These are phyloP conservation scores for Asterophora lycoperdoides DNA, from an alignment of 768 basidiomycete genomes.

Conservation along the genomic window DNA sequence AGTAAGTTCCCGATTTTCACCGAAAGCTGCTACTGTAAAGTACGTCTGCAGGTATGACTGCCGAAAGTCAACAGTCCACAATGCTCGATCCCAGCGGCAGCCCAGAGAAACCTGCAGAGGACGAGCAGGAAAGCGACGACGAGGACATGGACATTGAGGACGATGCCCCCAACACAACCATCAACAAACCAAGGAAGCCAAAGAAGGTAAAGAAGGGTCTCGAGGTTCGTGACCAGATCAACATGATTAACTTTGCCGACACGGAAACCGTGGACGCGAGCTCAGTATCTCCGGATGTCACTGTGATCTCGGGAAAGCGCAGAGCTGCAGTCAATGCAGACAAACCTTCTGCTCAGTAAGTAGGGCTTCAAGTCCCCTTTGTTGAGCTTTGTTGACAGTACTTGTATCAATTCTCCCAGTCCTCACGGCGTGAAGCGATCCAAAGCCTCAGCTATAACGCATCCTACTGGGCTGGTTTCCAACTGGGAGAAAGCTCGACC, in stretches of 20 bases:
- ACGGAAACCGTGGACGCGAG: no score
- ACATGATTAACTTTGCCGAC: neutral
- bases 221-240: neutral
- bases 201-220: slow-evolving; percentile 3
- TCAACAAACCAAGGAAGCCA: neutral
- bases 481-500: no score
- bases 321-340: no score
- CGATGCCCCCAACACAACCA: neutral
- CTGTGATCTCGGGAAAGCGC: no score
- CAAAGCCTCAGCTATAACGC: no score
- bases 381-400: no score
- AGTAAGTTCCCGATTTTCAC: neutral
- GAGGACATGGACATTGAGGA: neutral
- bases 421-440: no score
- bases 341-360: no score
- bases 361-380: no score
- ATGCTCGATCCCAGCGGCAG: neutral
- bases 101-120: neutral
- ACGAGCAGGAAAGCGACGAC: neutral
- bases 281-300: no score
- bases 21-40: neutral
- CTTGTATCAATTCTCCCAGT: no score
- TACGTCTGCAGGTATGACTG: neutral
- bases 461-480: no score
- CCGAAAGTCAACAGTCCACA: neutral